Conservation (phyloP, 2,329 filamentous ascomycete genomes). For the Sporothrix phasma region DNA sequence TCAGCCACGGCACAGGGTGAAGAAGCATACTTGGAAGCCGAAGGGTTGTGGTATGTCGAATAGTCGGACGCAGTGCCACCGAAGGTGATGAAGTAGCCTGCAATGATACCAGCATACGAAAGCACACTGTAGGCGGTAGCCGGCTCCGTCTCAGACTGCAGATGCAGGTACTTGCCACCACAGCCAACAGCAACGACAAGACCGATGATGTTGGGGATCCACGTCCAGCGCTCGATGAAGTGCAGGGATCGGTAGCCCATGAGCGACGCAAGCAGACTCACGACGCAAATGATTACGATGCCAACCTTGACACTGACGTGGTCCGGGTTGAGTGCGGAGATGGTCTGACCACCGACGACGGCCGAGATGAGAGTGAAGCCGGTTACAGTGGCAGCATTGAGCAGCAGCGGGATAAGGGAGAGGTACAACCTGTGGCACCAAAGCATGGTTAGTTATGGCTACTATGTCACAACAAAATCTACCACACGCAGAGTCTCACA, state of each 20-base stretch:
- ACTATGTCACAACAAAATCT: neutral
- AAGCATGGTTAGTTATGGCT: neutral
- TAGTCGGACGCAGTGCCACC: constrained; percentile 48
- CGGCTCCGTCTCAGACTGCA: constrained; percentile 34
- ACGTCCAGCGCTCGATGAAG: constrained; percentile 45
- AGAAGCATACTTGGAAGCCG: constrained; percentile 28
- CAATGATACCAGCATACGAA: constrained; percentile 38
- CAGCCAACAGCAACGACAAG: constrained; percentile 44
- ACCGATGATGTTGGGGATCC: constrained; percentile 44
- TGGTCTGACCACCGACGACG: constrained; percentile 45
- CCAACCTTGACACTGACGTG: constrained; percentile 42
- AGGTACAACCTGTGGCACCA: constrained; percentile 33
- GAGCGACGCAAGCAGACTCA: constrained; percentile 45
- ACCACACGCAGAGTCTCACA: neutral
- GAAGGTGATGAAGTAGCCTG: constrained; percentile 46
- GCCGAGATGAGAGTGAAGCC: constrained; percentile 49
- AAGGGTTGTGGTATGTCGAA: constrained; percentile 43
- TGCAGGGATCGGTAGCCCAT: constrained; percentile 46
- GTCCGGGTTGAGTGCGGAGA: constrained; percentile 37
- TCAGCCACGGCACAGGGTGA: neutral
- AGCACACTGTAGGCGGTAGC: constrained; percentile 31
- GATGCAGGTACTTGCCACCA: constrained; percentile 38
- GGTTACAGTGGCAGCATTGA: constrained; percentile 48
- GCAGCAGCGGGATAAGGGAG: constrained; percentile 39
- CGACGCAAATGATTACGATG: constrained; percentile 45